Evolutionary conservation across 768 basidiomycete species (phyloP).

Genomic region (Pisolithus microcarpus): DNA sequence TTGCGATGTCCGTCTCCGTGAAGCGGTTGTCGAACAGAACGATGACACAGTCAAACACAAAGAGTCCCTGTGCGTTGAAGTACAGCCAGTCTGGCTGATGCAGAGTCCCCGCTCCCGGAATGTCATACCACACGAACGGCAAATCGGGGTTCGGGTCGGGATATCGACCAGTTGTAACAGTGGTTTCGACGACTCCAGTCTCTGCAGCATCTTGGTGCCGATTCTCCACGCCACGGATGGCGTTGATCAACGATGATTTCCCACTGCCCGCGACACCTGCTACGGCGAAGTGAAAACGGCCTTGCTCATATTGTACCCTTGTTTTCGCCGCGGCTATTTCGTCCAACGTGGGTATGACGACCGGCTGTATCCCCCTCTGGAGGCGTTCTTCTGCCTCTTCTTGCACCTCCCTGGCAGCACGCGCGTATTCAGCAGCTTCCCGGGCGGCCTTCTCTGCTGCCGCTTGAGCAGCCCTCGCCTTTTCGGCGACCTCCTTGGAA

Average conservation of each 20-base stretch:
- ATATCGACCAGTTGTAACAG: conserved; percentile 13
- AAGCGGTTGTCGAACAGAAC: no score
- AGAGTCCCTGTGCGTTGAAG: no score
- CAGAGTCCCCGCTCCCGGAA: no score
- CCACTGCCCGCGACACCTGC: conserved; percentile 21
- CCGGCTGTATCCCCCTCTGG: conserved; percentile 11
- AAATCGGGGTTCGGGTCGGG: conserved; percentile 12
- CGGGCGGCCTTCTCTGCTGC: neutral
- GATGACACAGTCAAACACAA: no score
- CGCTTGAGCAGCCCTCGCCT: neutral
- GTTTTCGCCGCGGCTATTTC: conserved; percentile 7
- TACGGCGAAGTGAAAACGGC: conserved; percentile 22
- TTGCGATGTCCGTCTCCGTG: no score
- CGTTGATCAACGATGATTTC: conserved; percentile 26
- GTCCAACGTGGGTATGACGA: conserved; percentile 10
- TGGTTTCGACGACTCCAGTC: conserved; percentile 20
- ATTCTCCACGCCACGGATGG: conserved; percentile 19
- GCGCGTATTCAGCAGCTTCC: neutral
- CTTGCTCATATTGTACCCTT: conserved; percentile 8
- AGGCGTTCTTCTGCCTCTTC: conserved; percentile 3
- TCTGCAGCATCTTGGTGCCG: conserved; percentile 12
- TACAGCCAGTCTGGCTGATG: no score
- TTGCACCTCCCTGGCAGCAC: neutral
- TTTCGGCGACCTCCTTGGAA: neutral
- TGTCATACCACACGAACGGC: conserved; percentile 22